phyloP scores from a whole-genome alignment of 768 basidiomycete genomes.

The Strobilomyces echinocephalus region DNA sequence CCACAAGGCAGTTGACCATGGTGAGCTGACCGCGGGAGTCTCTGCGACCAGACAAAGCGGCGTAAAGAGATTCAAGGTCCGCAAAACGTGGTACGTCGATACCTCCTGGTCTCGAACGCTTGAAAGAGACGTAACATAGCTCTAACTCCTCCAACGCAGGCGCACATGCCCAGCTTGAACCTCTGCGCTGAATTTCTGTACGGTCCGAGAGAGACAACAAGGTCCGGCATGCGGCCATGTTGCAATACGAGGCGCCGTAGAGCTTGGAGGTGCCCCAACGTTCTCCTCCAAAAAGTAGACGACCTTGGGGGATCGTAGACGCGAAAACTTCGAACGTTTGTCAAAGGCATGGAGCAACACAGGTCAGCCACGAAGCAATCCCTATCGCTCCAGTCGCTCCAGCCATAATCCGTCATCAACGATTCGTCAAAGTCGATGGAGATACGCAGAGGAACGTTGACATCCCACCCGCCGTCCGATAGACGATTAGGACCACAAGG shows the following conservation, averaged over 20 bases:
- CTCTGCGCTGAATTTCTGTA: neutral
- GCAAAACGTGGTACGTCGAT: too few relatives aligned
- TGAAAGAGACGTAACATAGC: neutral
- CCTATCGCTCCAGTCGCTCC: accelerated
- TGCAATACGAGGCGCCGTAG: neutral
- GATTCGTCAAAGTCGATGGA: neutral
- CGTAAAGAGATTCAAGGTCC: neutral
- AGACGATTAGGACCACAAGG: too few relatives aligned
- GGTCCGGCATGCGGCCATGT: neutral
- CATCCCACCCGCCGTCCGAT: neutral
- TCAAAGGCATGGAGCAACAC: neutral
- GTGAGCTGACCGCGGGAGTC: neutral
- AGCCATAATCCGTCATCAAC: neutral
- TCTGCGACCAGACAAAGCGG: neutral
- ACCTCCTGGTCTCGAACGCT: too few relatives aligned
- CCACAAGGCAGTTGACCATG: neutral
- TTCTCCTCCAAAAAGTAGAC: constrained; percentile 3
- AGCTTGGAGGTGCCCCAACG: neutral
- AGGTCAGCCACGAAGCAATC: neutral
- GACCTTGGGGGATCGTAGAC: neutral
- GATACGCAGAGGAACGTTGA: neutral
- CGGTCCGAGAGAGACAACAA: too few relatives aligned
- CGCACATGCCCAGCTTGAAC: neutral
- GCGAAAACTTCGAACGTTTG: neutral
- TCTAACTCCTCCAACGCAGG: neutral